phyloP scores from a whole-genome alignment of 2,329 filamentous ascomycete genomes.

The Claviceps spartinae region DNA sequence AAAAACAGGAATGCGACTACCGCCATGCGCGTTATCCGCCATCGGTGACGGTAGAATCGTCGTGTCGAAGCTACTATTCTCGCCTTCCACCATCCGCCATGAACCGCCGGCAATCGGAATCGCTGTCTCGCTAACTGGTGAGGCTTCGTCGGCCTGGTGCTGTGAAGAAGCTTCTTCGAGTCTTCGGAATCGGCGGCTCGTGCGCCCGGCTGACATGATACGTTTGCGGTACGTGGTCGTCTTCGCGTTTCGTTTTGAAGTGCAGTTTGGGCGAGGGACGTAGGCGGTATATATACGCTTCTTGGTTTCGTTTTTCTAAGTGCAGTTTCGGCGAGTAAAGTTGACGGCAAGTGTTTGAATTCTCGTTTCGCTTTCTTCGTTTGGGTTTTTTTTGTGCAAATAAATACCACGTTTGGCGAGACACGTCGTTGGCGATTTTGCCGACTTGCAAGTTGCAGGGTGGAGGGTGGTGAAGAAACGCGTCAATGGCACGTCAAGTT shows the following conservation, averaged over 20 bases:
- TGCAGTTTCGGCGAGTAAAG: too few relatives aligned
- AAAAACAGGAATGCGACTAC: conserved; percentile 22
- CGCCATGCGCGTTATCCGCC: conserved; percentile 24
- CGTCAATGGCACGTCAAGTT: too few relatives aligned
- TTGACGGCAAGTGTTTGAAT: too few relatives aligned
- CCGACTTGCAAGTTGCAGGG: too few relatives aligned
- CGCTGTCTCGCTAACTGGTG: conserved; percentile 30
- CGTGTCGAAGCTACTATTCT: conserved; percentile 47
- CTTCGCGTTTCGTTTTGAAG: neutral
- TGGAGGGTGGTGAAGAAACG: too few relatives aligned
- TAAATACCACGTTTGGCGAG: too few relatives aligned
- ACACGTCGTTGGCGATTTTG: too few relatives aligned
- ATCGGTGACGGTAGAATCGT: conserved; percentile 32
- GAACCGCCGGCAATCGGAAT: conserved; percentile 17
- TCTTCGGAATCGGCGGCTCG: neutral
- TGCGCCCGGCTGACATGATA: neutral
- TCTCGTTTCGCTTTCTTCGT: too few relatives aligned
- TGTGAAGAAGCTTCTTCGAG: neutral
- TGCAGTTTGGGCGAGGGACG: neutral
- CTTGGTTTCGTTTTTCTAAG: too few relatives aligned
- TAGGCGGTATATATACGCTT: too few relatives aligned
- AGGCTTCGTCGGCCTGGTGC: conserved; percentile 5
- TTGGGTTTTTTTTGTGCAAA: too few relatives aligned
- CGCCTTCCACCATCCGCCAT: conserved; percentile 48
- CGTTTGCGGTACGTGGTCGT: neutral